phyloP scores from a whole-genome alignment of 352 stramenopile species.

The Peronospora belbahrii region DNA sequence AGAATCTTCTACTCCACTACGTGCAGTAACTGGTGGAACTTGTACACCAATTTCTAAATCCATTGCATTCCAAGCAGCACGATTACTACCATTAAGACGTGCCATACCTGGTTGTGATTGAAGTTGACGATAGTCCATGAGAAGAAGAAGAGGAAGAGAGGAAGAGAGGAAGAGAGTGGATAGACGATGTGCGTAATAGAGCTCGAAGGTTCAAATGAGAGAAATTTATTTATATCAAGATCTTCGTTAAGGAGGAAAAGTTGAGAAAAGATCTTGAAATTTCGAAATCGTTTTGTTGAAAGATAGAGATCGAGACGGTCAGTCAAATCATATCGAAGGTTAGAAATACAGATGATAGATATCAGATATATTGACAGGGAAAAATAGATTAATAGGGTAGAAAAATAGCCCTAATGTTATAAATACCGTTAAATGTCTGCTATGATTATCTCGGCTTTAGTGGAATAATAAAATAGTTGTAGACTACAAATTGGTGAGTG shows the following conservation, averaged over 20 bases:
- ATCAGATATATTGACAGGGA: too few relatives aligned
- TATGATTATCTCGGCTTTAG: too few relatives aligned
- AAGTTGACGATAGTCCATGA: conserved; percentile 16
- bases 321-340: too few relatives aligned
- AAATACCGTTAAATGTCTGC: too few relatives aligned
- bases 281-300: too few relatives aligned
- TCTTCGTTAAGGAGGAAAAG: conserved; percentile 2
- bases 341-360: too few relatives aligned
- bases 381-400: too few relatives aligned
- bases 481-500: too few relatives aligned
- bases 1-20: conserved; percentile 16
- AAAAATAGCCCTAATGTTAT: too few relatives aligned
- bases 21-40: conserved; percentile 10
- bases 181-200: background rate
- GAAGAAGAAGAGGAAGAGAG: background rate
- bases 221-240: conserved; percentile 9
- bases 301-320: too few relatives aligned
- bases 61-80: conserved; percentile 39
- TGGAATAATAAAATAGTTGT: too few relatives aligned
- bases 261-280: conserved; percentile 3
- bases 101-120: conserved; percentile 12
- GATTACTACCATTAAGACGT: conserved; percentile 31
- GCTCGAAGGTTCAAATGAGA: conserved; percentile 1
- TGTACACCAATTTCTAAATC: conserved; percentile 35
- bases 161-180: too few relatives aligned